These are phyloP conservation scores for Arabis hirsuta DNA, from an alignment of 345 rosid genomes.

Conservation along the genomic window DNA sequence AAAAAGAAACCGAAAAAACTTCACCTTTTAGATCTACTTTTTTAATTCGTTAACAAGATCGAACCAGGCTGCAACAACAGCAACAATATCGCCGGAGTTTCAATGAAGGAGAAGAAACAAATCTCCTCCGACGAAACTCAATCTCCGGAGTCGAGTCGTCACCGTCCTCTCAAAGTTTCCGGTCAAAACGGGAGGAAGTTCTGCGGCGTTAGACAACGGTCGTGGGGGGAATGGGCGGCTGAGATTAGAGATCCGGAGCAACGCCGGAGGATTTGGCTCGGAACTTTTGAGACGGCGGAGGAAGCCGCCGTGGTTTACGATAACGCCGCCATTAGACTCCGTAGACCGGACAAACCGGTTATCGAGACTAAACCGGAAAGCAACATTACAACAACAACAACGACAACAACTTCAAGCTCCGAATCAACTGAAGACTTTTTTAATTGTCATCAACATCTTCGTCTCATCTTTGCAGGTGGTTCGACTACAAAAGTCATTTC, in stretches of 20 bases:
- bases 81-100: conserved; percentile 1
- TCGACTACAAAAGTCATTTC: no score
- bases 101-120: conserved; percentile 41
- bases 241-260: conserved; percentile 97
- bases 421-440: conserved; percentile 61
- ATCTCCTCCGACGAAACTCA: conserved; percentile 31
- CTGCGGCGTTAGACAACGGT: conserved; percentile 89
- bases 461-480: no score
- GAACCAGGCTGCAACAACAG: conserved; percentile 44
- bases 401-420: conserved; percentile 46
- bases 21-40: no score
- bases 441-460: no score
- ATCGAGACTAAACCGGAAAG: conserved; percentile 38
- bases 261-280: conserved; percentile 84
- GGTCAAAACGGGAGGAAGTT: conserved; percentile 59
- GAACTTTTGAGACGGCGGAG: conserved; percentile 88
- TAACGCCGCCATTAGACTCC: conserved; percentile 83
- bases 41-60: conserved; percentile 77
- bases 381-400: conserved; percentile 13
- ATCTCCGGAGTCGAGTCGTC: conserved; percentile 25
- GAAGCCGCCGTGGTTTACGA: conserved; percentile 97
- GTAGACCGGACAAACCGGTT: conserved; percentile 60
- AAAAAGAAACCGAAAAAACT: no score
- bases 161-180: conserved; percentile 40
- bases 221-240: conserved; percentile 99